Base-by-base conservation (phyloP, 2,329 filamentous ascomycete genomes). In the Diaporthe capsici region DNA sequence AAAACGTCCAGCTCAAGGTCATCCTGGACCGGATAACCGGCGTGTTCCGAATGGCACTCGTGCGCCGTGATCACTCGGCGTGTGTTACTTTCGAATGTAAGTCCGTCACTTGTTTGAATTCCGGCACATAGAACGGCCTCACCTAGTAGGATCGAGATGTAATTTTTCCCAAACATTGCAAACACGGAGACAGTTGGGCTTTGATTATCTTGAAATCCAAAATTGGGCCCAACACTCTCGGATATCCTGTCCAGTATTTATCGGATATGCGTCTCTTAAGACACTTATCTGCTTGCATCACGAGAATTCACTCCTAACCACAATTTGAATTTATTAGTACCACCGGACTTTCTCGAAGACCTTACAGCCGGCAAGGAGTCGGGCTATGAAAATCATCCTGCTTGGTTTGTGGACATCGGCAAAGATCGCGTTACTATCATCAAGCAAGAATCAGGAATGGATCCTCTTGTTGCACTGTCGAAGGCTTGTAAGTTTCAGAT, bases 61-160 rank as follows among this genome's bases (percentile, higher is more conserved):
- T 55, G 34, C 49, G 49, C 31, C 49, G 67, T 22, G 49, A 71
- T 39, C 49, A 55, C n/a, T 71, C 49, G 0, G 67, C 67, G 7
- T 44, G 34, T 55, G 67, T 57, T 5, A 71, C 67, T 44, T 71
- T 71, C 10, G 67, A 71, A 25, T 57, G 67, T 57, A 8, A 13
- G 67, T 37, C 12, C 7, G 4, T 28, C n/a, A 1, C 10, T 53
- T n/a, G 20, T n/a, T n/a, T 6, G 7, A 5, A n/a, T 25, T n/a
- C 8, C 49, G 2, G 17, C 20, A 49, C 20, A 9, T 49, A 20
- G 1, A 1, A 49, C 47, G 37, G 12, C 37, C 37, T 39, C 37
- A 39, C 2, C 0, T 3, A 39, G 37, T 10, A 39, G 37, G 37
- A 39, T 39, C 10, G 37, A 39, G 37, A 10, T 2, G 37, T 39